These are phyloP conservation scores for Andrographis paniculata DNA, from an alignment of 305 asterid species.

Conservation along the genomic window DNA sequence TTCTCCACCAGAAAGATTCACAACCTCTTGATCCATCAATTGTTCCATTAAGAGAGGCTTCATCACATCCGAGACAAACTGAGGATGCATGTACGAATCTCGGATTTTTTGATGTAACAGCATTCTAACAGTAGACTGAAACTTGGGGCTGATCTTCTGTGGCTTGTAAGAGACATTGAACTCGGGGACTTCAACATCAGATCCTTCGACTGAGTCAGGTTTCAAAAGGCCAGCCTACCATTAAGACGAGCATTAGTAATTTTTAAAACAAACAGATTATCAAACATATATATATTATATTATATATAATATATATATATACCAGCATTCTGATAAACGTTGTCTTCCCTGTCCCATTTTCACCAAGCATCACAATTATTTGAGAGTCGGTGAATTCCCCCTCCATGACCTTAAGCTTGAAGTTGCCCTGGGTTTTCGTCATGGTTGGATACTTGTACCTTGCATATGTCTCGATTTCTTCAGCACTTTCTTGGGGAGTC, in stretches of 20 bases:
- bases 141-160: conserved; percentile 90
- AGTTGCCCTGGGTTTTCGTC: conserved; percentile 86
- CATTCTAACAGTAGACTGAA: conserved; percentile 56
- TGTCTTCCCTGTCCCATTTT: conserved; percentile 97
- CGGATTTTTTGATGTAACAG: conserved; percentile 77
- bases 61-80: conserved; percentile 92
- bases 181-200: conserved; percentile 83
- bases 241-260: too few species aligned
- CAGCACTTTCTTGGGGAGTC: conserved; percentile 84
- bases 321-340: conserved; percentile 98
- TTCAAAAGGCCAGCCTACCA: conserved; percentile 85
- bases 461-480: conserved; percentile 84
- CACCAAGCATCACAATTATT: conserved; percentile 97
- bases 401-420: conserved; percentile 80
- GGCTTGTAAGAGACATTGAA: conserved; percentile 96
- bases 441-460: conserved; percentile 85
- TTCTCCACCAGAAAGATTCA: conserved; percentile 99
- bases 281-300: too few species aligned
- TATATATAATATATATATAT: too few species aligned
- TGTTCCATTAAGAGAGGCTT: conserved; percentile 96
- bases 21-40: conserved; percentile 95
- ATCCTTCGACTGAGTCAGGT: conserved; percentile 74
- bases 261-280: too few species aligned
- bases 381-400: conserved; percentile 98
- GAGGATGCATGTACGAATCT: conserved; percentile 86